Evolutionary conservation across 352 stramenopile species (phyloP).

Genomic region (Globisporangium mamillatum): DNA sequence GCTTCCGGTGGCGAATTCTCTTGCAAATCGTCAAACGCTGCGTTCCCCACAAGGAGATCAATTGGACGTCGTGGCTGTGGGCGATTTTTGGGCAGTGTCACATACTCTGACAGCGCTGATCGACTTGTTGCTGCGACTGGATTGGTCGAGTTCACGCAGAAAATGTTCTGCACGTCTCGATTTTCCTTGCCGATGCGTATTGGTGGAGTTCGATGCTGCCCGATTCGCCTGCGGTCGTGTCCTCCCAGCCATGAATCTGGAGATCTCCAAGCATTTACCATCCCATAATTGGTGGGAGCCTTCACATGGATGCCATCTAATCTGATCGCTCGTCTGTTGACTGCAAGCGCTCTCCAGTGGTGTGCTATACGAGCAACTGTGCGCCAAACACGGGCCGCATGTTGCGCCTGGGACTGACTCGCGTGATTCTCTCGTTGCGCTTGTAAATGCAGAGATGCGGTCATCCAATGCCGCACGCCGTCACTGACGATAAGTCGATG

Average conservation of each 20-base stretch:
- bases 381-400: conserved; percentile 18
- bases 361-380: conserved; percentile 17
- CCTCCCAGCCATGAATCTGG: not conserved
- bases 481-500: conserved; percentile 17
- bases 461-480: conserved; percentile 23
- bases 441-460: conserved; percentile 15
- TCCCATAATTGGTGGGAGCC: not conserved
- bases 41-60: conserved; percentile 22
- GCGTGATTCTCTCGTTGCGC: conserved; percentile 10
- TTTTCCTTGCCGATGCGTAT: conserved; percentile 5
- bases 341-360: conserved; percentile 18
- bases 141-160: not conserved
- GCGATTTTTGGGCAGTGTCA: conserved; percentile 29
- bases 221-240: not conserved
- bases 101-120: conserved; percentile 26
- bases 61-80: conserved; percentile 36
- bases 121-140: not conserved
- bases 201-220: conserved; percentile 2
- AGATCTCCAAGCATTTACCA: not conserved
- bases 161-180: not conserved
- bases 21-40: not conserved
- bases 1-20: not conserved
- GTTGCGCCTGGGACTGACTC: conserved; percentile 11
- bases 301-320: not conserved
- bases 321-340: not conserved